phyloP scores from a whole-genome alignment of 2,329 filamentous ascomycete genomes.

The Aspergillus intermedius region DNA sequence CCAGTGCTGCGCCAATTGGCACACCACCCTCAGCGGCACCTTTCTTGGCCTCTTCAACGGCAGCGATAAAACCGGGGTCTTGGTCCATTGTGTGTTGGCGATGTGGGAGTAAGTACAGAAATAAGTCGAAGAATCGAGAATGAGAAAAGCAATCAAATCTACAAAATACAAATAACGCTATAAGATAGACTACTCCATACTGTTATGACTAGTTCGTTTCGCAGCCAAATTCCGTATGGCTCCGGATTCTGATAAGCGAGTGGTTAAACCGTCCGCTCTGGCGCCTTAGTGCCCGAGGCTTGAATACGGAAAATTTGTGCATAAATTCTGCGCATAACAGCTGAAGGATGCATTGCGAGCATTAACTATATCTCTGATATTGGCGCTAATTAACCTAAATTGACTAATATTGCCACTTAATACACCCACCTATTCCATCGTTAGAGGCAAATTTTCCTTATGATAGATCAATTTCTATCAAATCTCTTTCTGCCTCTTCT shows the following conservation, averaged over 20 bases:
- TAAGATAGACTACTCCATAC: no score
- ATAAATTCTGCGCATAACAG: no score
- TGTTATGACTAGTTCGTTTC: no score
- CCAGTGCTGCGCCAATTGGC: constrained; percentile 55
- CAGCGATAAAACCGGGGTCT: constrained; percentile 51
- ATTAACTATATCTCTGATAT: no score
- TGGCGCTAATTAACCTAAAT: no score
- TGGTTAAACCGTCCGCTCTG: no score
- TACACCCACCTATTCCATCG: not conserved
- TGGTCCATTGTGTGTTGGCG: constrained; percentile 24
- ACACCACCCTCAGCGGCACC: constrained; percentile 53
- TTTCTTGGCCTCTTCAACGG: constrained; percentile 51
- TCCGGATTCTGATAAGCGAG: no score
- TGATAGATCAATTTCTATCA: not conserved
- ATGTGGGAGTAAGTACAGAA: not conserved
- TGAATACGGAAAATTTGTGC: no score
- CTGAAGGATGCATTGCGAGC: no score
- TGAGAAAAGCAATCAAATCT: not conserved
- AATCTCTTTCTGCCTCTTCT: not conserved
- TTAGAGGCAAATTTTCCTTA: not conserved
- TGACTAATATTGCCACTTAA: not conserved
- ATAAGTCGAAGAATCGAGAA: not conserved
- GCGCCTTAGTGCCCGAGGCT: no score
- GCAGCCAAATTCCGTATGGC: no score
- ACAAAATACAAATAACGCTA: no score